These are phyloP conservation scores for Pythium volutum DNA, from an alignment of 352 stramenopile genomes.

Conservation along the genomic window DNA sequence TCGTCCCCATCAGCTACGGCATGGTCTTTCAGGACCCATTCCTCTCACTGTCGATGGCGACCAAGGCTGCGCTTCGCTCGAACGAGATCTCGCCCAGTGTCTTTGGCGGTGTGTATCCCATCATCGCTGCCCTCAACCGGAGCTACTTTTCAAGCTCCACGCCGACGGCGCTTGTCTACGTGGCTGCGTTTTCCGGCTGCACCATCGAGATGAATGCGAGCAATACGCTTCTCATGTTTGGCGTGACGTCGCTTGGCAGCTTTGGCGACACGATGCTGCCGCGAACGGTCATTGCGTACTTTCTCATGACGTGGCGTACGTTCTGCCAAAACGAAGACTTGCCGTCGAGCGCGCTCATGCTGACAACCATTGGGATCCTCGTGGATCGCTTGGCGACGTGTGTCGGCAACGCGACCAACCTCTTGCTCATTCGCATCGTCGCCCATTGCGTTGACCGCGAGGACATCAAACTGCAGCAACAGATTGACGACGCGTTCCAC, in stretches of 20 bases:
- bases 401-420: conserved; percentile 46
- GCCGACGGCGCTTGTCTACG: conserved; percentile 48
- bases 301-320: conserved; percentile 48
- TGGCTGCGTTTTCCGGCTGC: conserved; percentile 52
- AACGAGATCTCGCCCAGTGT: conserved; percentile 47
- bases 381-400: conserved; percentile 43
- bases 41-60: conserved; percentile 47
- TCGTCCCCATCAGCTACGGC: conserved; percentile 46
- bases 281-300: conserved; percentile 41
- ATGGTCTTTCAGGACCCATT: conserved; percentile 44
- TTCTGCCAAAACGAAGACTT: conserved; percentile 49
- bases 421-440: conserved; percentile 62
- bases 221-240: conserved; percentile 44
- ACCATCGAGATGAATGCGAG: conserved; percentile 24
- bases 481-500: conserved; percentile 4
- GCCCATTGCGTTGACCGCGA: conserved; percentile 20
- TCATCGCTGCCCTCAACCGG: conserved; percentile 52
- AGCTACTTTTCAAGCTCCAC: conserved; percentile 41
- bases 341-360: conserved; percentile 39
- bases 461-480: conserved; percentile 11
- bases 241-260: conserved; percentile 39
- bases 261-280: conserved; percentile 50
- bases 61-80: conserved; percentile 51
- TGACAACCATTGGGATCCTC: conserved; percentile 42
- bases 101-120: conserved; percentile 57